Base-by-base conservation (phyloP, 164 flowering plant genomes). In the Vitis rotundifolia region DNA sequence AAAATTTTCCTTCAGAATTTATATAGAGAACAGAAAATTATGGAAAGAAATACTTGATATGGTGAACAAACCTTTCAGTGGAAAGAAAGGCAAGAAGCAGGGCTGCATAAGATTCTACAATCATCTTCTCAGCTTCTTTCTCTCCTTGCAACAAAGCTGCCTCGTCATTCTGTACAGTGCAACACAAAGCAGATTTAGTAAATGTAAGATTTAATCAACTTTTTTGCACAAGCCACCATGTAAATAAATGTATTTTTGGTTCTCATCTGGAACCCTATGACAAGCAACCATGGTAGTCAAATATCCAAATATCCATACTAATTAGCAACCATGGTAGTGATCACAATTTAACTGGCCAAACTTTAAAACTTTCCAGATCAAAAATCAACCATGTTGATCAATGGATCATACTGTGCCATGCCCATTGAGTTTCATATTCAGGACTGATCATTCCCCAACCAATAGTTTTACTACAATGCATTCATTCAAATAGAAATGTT, bases 71-170 rank as follows among this genome's bases (percentile, higher is more conserved):
- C 98, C 99, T 91, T 81, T 91, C 99, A 51, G 91, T 92, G 3
- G 97, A 92, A 75, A 95, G 96, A 71, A 95, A 95, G 50, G 99
- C 99, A 49, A 95, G 94, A 75, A 95, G 91, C 66, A 95, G 78
- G 22, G 99, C 99, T 11, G 98, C 70, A 81, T 95, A 95, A 61
- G 98, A 96, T 81, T 95, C 99, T 29, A 95, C 80, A 59, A 95
- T 95, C 93, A 89, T 95, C 84, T 90, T 92, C 80, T 95, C 99
- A 10, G 99, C 99, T 80, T 93, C 99, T 73, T 87, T 91, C 76
- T 93, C 96, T 52, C 98, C 98, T 84, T 89, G 86, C 69, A 85
- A 64, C 55, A 92, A 18, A 47, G 88, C 88, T 47, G 75, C 91
- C 76, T 95, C 98, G 62, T 85, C 94, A 71, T 86, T 78, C 99